Percentiles rank a stretch among this genome's conserved stretches.
phyloP scores from a whole-genome alignment of 192 early-diverging fungal genomes.

The Backusella tuberculispora region DNA sequence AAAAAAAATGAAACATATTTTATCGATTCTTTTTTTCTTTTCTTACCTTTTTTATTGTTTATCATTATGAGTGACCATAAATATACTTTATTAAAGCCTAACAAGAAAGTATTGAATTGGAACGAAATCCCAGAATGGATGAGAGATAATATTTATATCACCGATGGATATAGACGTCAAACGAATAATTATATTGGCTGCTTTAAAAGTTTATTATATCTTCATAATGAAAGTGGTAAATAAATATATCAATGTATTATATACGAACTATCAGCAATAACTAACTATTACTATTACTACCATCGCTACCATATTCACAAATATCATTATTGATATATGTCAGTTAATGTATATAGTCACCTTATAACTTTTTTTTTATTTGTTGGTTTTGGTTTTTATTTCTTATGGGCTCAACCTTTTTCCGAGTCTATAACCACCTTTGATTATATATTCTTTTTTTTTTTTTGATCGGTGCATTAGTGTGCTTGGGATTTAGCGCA shows the following conservation, averaged over 20 bases:
- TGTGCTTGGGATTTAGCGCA: conserved; percentile 79
- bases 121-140: conserved; percentile 71
- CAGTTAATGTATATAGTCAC: conserved; percentile 89
- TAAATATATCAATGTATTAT: background rate
- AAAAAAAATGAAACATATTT: background rate
- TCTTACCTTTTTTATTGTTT: background rate
- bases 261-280: too few species aligned
- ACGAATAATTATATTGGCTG: conserved; percentile 76
- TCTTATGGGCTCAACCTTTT: conserved; percentile 49
- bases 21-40: background rate
- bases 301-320: too few species aligned
- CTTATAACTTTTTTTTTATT: conserved; percentile 68
- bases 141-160: conserved; percentile 81
- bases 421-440: conserved; percentile 50
- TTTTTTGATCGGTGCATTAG: conserved; percentile 76
- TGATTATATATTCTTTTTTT: conserved; percentile 71
- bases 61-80: background rate
- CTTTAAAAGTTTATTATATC: conserved; percentile 71
- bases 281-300: too few species aligned
- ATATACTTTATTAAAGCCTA: background rate
- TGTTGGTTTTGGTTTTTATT: conserved; percentile 48
- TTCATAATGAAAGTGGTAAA: conserved; percentile 90
- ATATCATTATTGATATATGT: background rate
- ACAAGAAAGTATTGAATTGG: conserved; percentile 32
- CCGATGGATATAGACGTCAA: conserved; percentile 78